Conservation (phyloP, 2,329 filamentous ascomycete species). For the Scytalidium lignicola region DNA sequence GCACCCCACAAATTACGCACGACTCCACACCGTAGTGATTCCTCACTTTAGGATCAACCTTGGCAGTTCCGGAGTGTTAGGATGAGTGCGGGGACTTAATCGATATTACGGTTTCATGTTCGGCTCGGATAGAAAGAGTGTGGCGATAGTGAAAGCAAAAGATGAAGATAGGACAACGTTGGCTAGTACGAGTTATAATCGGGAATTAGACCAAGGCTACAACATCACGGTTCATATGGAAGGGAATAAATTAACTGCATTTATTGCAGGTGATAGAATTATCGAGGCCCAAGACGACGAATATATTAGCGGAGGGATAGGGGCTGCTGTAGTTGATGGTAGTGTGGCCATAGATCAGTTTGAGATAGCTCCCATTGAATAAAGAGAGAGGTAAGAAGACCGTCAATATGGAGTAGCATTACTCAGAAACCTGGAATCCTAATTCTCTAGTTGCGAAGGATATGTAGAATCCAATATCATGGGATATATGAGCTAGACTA, state of each 20-base stretch:
- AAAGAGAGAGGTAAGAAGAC: too few species aligned
- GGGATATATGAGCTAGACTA: too few species aligned
- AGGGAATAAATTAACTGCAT: neutral
- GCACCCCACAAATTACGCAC: too few species aligned
- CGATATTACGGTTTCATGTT: too few species aligned
- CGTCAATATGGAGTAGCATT: too few species aligned
- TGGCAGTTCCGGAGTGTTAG: too few species aligned
- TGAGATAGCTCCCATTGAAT: conserved; percentile 14
- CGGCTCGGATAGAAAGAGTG: conserved; percentile 1
- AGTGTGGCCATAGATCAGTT: neutral
- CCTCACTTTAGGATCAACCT: too few species aligned
- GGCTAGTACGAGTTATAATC: conserved; percentile 8
- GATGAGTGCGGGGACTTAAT: too few species aligned
- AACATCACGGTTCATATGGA: conserved; percentile 7
- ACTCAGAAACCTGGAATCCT: too few species aligned
- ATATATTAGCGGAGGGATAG: conserved; percentile 18
- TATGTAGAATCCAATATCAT: too few species aligned
- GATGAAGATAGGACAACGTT: conserved; percentile 18
- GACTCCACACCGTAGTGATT: too few species aligned
- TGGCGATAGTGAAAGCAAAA: conserved; percentile 18
- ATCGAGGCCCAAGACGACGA: conserved; percentile 14
- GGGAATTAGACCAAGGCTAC: conserved; percentile 18
- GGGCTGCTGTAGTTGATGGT: conserved; percentile 17
- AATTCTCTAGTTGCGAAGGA: too few species aligned
- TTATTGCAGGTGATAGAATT: conserved; percentile 5